Percentiles rank a stretch among this genome's conserved stretches.
Evolutionary conservation across 495 filamentous ascomycete species (phyloP).

Genomic region (Daldinia decipiens): DNA sequence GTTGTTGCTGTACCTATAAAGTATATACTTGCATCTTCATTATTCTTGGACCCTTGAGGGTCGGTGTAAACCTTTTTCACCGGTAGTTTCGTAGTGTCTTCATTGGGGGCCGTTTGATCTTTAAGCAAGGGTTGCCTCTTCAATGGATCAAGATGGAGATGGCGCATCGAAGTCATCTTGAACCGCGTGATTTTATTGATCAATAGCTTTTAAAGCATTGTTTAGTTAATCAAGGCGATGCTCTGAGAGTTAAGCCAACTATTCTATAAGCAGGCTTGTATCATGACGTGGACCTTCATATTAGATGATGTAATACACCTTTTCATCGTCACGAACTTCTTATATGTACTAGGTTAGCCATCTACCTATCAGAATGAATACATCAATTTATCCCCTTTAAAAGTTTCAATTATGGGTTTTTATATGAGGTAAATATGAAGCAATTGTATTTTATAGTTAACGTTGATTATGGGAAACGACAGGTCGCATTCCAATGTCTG

Average conservation of each 20-base stretch:
- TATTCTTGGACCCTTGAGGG: constrained; percentile 26
- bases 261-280: background rate
- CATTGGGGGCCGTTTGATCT: constrained; percentile 32
- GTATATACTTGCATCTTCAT: constrained; percentile 50
- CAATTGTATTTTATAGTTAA: background rate
- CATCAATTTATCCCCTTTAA: background rate
- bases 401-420: background rate
- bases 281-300: constrained; percentile 38
- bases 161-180: constrained; percentile 40
- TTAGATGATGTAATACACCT: constrained; percentile 38
- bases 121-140: constrained; percentile 43
- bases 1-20: constrained; percentile 77
- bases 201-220: background rate
- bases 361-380: background rate
- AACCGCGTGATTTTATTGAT: background rate
- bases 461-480: background rate
- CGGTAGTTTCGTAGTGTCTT: constrained; percentile 23
- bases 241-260: constrained; percentile 2
- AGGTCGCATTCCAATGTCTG: too few species aligned
- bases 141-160: constrained; percentile 43
- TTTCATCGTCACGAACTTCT: background rate
- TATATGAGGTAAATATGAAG: background rate
- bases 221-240: background rate
- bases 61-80: constrained; percentile 34
- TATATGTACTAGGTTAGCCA: background rate